Conservation (phyloP, 768 basidiomycete species). For the Jaapia argillacea region DNA sequence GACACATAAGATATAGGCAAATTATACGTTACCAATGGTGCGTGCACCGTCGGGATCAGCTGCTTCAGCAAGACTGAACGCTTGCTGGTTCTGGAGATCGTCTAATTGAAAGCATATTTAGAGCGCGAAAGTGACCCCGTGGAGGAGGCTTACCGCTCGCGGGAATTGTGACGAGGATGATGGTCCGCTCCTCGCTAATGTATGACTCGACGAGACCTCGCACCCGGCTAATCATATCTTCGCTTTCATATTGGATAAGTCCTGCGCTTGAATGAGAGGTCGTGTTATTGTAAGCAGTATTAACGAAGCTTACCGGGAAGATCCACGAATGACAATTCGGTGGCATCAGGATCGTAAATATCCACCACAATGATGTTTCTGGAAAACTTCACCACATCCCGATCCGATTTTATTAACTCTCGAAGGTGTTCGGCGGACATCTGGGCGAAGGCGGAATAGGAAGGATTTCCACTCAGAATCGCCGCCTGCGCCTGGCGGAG, state of each 20-base stretch:
- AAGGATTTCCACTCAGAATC: slow-evolving; percentile 22
- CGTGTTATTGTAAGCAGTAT: no score
- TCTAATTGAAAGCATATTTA: slow-evolving; percentile 31
- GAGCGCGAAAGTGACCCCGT: not conserved
- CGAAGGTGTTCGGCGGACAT: slow-evolving; percentile 18
- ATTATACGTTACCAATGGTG: slow-evolving; percentile 61
- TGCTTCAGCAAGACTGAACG: slow-evolving; percentile 39
- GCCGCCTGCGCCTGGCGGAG: slow-evolving; percentile 38
- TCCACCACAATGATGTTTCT: slow-evolving; percentile 18
- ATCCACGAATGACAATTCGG: slow-evolving; percentile 12
- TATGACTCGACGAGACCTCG: slow-evolving; percentile 34
- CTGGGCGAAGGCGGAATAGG: slow-evolving; percentile 11
- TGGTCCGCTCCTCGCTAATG: slow-evolving; percentile 37
- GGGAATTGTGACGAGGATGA: slow-evolving; percentile 59
- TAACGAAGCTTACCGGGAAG: slow-evolving; percentile 19
- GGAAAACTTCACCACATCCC: slow-evolving; percentile 18
- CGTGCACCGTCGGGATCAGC: slow-evolving; percentile 45
- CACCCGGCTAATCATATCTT: slow-evolving; percentile 30
- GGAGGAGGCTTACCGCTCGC: slow-evolving; percentile 36
- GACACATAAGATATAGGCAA: not conserved
- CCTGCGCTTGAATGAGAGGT: no score
- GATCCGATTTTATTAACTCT: slow-evolving; percentile 12
- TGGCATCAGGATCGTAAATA: slow-evolving; percentile 17
- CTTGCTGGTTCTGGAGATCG: slow-evolving; percentile 57
- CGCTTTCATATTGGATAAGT: slow-evolving; percentile 34